phyloP scores from a whole-genome alignment of 163 green algal genomes.

The Scenedesmus sp. region DNA sequence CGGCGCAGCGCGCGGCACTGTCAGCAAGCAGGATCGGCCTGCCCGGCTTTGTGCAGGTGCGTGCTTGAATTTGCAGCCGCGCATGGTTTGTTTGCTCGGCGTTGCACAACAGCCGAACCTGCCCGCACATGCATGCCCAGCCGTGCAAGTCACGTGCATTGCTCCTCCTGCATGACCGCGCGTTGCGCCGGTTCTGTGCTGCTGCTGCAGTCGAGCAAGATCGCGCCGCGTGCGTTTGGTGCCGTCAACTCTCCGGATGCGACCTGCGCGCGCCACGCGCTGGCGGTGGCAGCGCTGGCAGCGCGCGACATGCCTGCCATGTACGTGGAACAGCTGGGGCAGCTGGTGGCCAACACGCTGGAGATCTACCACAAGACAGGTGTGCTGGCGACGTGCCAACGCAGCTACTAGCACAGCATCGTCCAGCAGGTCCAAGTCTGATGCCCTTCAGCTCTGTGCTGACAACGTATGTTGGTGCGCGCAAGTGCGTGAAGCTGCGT shows the following conservation, averaged over 20 bases:
- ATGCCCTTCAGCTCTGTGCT: too few relatives aligned
- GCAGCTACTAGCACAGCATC: too few relatives aligned
- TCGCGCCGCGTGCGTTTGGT: slow-evolving; percentile 49
- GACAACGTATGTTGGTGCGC: too few relatives aligned
- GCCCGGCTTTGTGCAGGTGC: slow-evolving; percentile 20
- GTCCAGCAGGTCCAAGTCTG: too few relatives aligned
- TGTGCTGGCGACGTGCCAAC: too few relatives aligned
- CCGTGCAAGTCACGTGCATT: too few relatives aligned
- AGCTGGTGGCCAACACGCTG: slow-evolving; percentile 60
- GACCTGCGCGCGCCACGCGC: slow-evolving; percentile 79
- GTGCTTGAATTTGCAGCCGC: background rate
- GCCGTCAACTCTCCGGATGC: slow-evolving; percentile 71
- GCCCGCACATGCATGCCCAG: too few relatives aligned
- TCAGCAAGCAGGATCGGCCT: slow-evolving; percentile 66
- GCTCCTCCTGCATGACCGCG: background rate
- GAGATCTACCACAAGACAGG: slow-evolving; percentile 52
- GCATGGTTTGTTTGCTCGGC: too few relatives aligned
- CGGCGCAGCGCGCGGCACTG: slow-evolving; percentile 67
- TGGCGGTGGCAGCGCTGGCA: slow-evolving; percentile 76
- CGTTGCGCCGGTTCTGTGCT: slow-evolving; percentile 21
- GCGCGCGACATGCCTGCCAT: slow-evolving; percentile 58
- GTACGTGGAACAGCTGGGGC: slow-evolving; percentile 56
- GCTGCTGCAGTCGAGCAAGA: slow-evolving; percentile 42
- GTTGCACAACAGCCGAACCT: too few relatives aligned
- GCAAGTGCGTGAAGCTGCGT: too few relatives aligned